Percentiles rank a stretch among this genome's conserved stretches.
Evolutionary conservation across 2,329 filamentous ascomycete genomes (phyloP).

Genomic region (Pseudogymnoascus sp.): DNA sequence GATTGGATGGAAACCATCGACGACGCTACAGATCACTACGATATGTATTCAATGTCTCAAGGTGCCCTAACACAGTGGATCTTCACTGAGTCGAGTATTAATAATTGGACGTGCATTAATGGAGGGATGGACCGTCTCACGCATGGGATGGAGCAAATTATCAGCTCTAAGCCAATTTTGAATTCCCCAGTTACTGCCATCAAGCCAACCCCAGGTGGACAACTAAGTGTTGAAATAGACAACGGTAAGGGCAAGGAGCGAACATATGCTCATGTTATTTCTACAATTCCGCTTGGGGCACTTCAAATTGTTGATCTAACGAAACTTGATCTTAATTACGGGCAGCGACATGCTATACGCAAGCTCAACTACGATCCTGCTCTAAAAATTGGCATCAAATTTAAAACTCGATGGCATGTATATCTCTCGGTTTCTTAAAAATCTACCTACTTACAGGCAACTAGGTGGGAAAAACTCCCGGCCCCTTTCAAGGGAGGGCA

Average conservation of each 20-base stretch:
- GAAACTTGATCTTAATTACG: slow-evolving; percentile 13
- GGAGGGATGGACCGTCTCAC: slow-evolving; percentile 27
- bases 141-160: slow-evolving; percentile 23
- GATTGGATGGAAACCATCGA: slow-evolving; percentile 19
- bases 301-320: slow-evolving; percentile 16
- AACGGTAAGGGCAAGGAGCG: not conserved
- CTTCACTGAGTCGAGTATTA: slow-evolving; percentile 20
- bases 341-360: slow-evolving; percentile 26
- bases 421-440: slow-evolving; percentile 11
- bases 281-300: slow-evolving; percentile 18
- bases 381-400: slow-evolving; percentile 29
- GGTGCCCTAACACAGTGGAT: slow-evolving; percentile 29
- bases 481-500: slow-evolving; percentile 20
- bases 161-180: slow-evolving; percentile 9
- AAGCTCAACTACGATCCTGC: slow-evolving; percentile 25
- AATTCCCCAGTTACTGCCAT: slow-evolving; percentile 9
- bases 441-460: not conserved
- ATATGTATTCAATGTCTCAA: slow-evolving; percentile 30
- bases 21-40: slow-evolving; percentile 28
- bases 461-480: not conserved
- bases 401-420: slow-evolving; percentile 28
- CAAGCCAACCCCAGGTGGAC: slow-evolving; percentile 11
- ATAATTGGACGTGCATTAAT: slow-evolving; percentile 28
- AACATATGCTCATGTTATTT: slow-evolving; percentile 16
- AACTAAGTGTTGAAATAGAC: slow-evolving; percentile 8